A percentile compares a stretch with the other conserved stretches of the same genome.
Conservation (phyloP, 2,329 filamentous ascomycete species). For the Myriosclerotinia duriaeana region DNA sequence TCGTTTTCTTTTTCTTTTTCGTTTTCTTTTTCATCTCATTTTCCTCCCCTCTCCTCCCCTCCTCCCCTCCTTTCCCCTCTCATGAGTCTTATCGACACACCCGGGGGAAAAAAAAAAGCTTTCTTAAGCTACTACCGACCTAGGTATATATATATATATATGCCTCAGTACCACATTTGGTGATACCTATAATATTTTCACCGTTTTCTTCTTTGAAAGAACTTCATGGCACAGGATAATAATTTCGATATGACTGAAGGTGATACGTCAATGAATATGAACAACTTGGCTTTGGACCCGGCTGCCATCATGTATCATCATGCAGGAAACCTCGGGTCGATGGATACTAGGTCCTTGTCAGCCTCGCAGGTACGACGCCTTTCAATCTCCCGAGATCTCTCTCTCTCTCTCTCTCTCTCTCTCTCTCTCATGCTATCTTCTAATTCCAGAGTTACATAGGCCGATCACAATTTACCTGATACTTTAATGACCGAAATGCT, state of each 20-base stretch:
- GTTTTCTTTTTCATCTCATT: too few species aligned
- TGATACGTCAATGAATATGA: conserved; percentile 29
- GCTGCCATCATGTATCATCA: conserved; percentile 31
- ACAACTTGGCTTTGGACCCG: conserved; percentile 33
- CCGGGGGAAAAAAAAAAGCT: not conserved
- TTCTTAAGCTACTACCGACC: not conserved
- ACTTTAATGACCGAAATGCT: conserved; percentile 45
- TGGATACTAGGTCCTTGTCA: conserved; percentile 28
- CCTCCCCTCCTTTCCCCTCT: too few species aligned
- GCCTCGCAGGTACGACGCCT: conserved; percentile 35
- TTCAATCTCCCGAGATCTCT: conserved; percentile 6
- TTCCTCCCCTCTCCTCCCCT: too few species aligned
- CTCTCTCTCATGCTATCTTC: conserved; percentile 7
- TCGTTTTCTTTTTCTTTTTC: too few species aligned
- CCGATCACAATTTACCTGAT: conserved; percentile 31
- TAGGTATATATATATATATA: not conserved
- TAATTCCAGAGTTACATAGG: conserved; percentile 25
- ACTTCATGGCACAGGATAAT: not conserved
- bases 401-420: not conserved
- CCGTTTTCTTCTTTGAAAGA: not conserved
- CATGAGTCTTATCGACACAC: not conserved
- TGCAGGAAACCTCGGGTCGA: conserved; percentile 28
- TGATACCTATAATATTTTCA: not conserved
- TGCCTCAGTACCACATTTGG: conserved; percentile 10
- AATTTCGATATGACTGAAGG: conserved; percentile 31